Base-by-base conservation (phyloP, 2,329 filamentous ascomycete genomes). In the Pseudogymnoascus sp. region DNA sequence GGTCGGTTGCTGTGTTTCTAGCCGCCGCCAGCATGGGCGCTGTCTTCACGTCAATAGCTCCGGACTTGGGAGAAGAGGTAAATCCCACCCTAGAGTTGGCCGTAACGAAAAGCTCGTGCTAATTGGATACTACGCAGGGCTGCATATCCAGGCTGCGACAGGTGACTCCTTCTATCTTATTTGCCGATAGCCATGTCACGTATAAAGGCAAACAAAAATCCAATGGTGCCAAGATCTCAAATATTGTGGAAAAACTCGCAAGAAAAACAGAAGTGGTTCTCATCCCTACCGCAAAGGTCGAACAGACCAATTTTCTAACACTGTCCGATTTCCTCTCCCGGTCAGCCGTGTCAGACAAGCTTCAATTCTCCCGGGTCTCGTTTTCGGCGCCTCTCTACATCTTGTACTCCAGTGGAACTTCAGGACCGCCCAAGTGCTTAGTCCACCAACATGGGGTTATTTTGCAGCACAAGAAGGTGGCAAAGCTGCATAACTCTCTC, bases 361-460 rank as follows among this genome's bases (percentile, higher is more conserved):
- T 62, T 19, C 37, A 59, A 58, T 62, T 62, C 43, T 31, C 39
- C 11, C 38, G 60, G 19, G 60, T 62, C 26, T 58, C 60, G 31
- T 62, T 62, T 45, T 52, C 39, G 6, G 39, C 38, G 10, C 60
- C 60, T 31, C 43, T 62, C 26, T 62, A 62, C 38, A 58, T 62
- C 31, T 45, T 62, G 23, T 62, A 62, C 39, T 62, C 60, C n/a
- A 62, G 60, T 19, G 60, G 60, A 37, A 62, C 60, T 52, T 62
- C 60, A 58, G 60, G 60, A 4, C 60, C 60, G 31, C 60, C 39
- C 21, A 62, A 62, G 31, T 58, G 43, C 43, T 11, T 49, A 49
- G 77, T 79, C 29, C 78, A 78, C 62, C 74, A 72, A 7, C 75
- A 78, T 65, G 74, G 76, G 5, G 71, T 75, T 14, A 73, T 79